Evolutionary conservation across 441 rosid species (phyloP).

Genomic region (Euphorbia celastroides): DNA sequence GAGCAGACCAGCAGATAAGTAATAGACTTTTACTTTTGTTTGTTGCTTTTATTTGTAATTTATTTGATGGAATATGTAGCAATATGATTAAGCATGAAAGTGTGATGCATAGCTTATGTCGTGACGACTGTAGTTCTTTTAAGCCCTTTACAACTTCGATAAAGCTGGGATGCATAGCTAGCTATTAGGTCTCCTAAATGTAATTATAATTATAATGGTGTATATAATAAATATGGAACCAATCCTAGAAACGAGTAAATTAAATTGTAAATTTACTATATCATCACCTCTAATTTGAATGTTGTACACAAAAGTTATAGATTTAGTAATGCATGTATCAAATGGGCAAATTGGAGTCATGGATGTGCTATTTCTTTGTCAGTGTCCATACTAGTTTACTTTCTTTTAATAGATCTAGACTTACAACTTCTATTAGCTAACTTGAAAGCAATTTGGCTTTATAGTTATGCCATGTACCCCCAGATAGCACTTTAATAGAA

Average conservation of each 20-base stretch:
- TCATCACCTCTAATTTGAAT: not conserved
- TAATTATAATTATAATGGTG: no score
- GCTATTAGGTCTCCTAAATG: no score
- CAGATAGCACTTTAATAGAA: not conserved
- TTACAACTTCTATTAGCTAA: not conserved
- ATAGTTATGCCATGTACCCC: not conserved
- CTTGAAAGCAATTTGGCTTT: not conserved
- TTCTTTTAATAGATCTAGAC: not conserved
- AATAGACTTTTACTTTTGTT: not conserved
- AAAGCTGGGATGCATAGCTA: no score
- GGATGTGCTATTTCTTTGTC: not conserved
- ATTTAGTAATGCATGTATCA: not conserved
- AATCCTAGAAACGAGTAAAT: no score
- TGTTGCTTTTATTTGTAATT: not conserved
- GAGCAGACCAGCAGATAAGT: conserved; percentile 2
- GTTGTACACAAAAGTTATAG: not conserved
- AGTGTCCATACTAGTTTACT: not conserved
- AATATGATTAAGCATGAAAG: not conserved
- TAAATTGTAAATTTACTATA: no score
- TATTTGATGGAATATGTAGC: not conserved
- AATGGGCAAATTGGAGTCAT: not conserved
- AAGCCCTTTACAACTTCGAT: no score
- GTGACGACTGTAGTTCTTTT: no score
- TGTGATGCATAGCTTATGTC: no score
- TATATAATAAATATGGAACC: no score